Base-by-base conservation (phyloP, 164 flowering plant species). In the Vitis rotundifolia region DNA sequence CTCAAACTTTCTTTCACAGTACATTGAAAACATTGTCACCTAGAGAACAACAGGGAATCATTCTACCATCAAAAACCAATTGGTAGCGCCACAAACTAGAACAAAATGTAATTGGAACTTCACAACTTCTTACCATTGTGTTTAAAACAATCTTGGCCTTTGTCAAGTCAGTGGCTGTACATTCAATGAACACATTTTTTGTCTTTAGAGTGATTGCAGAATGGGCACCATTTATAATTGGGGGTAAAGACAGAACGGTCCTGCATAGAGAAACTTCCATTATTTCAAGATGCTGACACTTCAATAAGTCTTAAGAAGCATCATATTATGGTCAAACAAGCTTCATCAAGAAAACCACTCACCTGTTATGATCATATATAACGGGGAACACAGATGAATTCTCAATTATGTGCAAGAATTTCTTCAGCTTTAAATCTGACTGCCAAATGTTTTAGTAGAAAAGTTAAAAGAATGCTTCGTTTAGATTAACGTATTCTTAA, bases 341-440 rank as follows among this genome's bases (percentile, higher is more conserved):
- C 47, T 5, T 49, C 29, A 37, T 22, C 15, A 2, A 14, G 59
- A 54, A 61, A 56, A 2, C 15, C 56, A 2, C 59, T 26, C 83
- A 95, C 99, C 99, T 91, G 61, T 88, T 88, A 19, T 67, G 22
- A 64, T 96, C 98, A 81, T 84, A 91, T 76, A 96, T 76, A 53
- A 93, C 88, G 9, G 99, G 99, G 71, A 72, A 96, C 28, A 93
- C 94, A 1, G 95, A 89, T 16, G 98, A 93, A 29, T 84, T 73
- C 84, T 90, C 98, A 76, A 93, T 90, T 69, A 96, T 93, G 77
- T 90, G 99, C 86, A 96, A 77, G 80, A 85, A 93, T 73, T 93
- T 96, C 90, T 91, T 96, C 89, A 96, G 72, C 68, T 96, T 93
- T 84, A 88, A 57, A 84, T 96, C 99, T 49, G 90, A 87, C 99